Percentiles rank a stretch among this genome's conserved stretches.
phyloP scores from a whole-genome alignment of 2,329 filamentous ascomycete genomes.

The Coniochaeta sp. region DNA sequence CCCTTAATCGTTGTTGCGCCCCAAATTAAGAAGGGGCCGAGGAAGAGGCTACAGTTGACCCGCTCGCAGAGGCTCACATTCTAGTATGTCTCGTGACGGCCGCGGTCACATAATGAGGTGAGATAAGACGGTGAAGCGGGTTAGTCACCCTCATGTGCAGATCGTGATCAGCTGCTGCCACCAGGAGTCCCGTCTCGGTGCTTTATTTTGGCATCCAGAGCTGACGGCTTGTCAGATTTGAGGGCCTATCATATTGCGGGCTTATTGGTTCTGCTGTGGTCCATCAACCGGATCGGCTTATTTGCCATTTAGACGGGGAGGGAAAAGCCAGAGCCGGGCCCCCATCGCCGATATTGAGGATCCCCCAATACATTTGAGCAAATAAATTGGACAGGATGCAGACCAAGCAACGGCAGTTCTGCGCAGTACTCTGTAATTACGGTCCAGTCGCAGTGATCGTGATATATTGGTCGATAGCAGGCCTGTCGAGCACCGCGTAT shows the following conservation, averaged over 20 bases:
- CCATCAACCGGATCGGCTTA: not conserved
- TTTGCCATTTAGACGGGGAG: not conserved
- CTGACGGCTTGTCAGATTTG: not conserved
- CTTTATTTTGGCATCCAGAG: not conserved
- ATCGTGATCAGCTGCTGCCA: not conserved
- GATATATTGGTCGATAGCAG: not conserved
- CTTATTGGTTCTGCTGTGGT: not conserved
- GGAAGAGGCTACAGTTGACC: no score
- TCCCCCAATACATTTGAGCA: not conserved
- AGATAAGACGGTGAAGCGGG: no score
- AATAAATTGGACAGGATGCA: not conserved
- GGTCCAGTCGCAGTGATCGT: not conserved
- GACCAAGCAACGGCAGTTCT: not conserved
- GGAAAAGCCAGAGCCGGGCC: not conserved
- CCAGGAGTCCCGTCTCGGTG: no score
- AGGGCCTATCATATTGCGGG: not conserved
- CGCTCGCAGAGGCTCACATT: no score
- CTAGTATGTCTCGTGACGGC: no score
- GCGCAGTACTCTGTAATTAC: not conserved
- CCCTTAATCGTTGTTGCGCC: no score
- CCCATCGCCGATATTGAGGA: not conserved
- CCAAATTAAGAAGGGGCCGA: no score
- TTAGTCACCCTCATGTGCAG: no score
- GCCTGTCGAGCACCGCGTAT: not conserved
- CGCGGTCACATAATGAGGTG: no score